These are phyloP conservation scores for Kazachstania bromeliacearum DNA, from an alignment of 805 yeast genomes.

Conservation along the genomic window DNA sequence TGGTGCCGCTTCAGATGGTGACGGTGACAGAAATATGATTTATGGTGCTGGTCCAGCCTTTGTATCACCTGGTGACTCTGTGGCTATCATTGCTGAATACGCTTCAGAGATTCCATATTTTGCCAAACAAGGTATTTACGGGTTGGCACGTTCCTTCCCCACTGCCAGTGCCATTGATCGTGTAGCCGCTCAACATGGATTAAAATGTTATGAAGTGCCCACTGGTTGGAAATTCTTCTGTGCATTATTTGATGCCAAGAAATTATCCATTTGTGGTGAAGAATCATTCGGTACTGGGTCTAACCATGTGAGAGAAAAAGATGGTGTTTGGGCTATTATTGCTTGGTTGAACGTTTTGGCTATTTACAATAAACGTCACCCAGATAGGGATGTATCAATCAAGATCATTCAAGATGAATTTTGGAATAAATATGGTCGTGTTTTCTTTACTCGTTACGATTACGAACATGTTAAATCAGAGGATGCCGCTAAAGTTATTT, in stretches of 20 bases:
- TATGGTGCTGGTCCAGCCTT: conserved; percentile 87
- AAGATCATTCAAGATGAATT: conserved; percentile 72
- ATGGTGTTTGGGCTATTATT: conserved; percentile 94
- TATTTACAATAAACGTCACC: conserved; percentile 56
- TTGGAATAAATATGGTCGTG: conserved; percentile 91
- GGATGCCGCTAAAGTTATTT: conserved; percentile 64
- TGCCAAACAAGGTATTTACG: conserved; percentile 73
- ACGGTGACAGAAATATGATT: conserved; percentile 98
- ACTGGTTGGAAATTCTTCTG: conserved; percentile 99
- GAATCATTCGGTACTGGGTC: conserved; percentile 98
- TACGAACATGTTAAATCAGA: conserved; percentile 74
- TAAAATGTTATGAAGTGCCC: conserved; percentile 87
- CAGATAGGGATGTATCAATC: conserved; percentile 55
- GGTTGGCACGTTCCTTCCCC: conserved; percentile 96
- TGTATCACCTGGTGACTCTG: conserved; percentile 97
- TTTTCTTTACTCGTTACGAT: conserved; percentile 95
- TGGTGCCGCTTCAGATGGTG: conserved; percentile 99
- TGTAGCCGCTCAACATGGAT: conserved; percentile 71
- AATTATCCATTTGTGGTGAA: conserved; percentile 94
- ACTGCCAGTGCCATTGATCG: conserved; percentile 89
- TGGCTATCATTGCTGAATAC: conserved; percentile 93
- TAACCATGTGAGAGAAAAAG: conserved; percentile 94
- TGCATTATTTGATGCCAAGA: conserved; percentile 85
- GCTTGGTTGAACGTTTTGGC: conserved; percentile 97
- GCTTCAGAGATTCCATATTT: conserved; percentile 86